Conservation (phyloP, 805 yeast genomes). For the Spathaspora arborariae region DNA sequence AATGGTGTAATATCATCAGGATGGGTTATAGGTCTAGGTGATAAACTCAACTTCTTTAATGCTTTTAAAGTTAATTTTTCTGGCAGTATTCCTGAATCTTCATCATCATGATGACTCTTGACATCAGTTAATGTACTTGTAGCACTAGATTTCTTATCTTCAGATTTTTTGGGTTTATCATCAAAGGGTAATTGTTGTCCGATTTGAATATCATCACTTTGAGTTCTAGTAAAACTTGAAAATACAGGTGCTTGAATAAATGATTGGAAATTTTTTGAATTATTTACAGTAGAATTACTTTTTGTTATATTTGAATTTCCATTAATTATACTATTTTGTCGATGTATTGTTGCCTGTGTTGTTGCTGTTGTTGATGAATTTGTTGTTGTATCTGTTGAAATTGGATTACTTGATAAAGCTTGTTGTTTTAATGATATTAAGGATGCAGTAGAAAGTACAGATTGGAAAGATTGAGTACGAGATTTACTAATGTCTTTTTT, state of each 20-base stretch:
- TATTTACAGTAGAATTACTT: slow-evolving; percentile 19
- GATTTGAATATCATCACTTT: slow-evolving; percentile 29
- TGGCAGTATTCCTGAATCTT: slow-evolving; percentile 15
- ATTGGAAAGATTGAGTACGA: slow-evolving; percentile 42
- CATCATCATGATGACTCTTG: slow-evolving; percentile 7
- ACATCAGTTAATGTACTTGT: neutral
- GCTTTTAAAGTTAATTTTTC: slow-evolving; percentile 37
- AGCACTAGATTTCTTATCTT: slow-evolving; percentile 2
- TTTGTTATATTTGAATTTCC: slow-evolving; percentile 5
- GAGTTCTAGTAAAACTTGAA: slow-evolving; percentile 28
- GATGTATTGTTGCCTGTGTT: slow-evolving; percentile 5
- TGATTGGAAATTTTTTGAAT: slow-evolving; percentile 38
- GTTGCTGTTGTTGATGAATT: neutral
- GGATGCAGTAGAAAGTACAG: slow-evolving; percentile 42
- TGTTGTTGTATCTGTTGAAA: slow-evolving; percentile 4
- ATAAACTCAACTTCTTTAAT: slow-evolving; percentile 37
- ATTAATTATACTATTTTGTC: slow-evolving; percentile 5
- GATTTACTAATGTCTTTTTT: slow-evolving; percentile 35
- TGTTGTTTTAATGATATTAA: slow-evolving; percentile 35
- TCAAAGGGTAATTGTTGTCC: slow-evolving; percentile 40
- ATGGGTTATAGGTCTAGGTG: slow-evolving; percentile 36
- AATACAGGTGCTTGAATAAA: slow-evolving; percentile 45
- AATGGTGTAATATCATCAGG: slow-evolving; percentile 17
- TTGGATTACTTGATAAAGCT: slow-evolving; percentile 4
- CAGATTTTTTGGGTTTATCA: slow-evolving; percentile 12